Evolutionary conservation across 352 stramenopile species (phyloP), one percentile per base, ranked within the genome.

Genomic region (Pythium coloratum): DNA sequence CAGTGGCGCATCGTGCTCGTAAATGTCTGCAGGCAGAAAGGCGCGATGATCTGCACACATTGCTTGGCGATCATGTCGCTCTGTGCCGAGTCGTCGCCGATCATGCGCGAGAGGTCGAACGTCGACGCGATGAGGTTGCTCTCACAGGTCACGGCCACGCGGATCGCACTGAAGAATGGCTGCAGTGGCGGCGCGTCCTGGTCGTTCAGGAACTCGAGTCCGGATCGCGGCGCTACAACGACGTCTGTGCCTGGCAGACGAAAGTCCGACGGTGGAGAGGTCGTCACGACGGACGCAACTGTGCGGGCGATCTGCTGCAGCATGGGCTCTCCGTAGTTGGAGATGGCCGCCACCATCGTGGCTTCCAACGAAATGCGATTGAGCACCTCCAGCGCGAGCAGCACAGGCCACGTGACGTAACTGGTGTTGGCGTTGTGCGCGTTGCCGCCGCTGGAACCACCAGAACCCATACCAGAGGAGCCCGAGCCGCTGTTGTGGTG

Each of bases 361-460:
- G 81, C 72, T 54, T 96, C 88, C 7, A 85, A 24, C 38, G 77
- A 91, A 50, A 92, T 66, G 28, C 86, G 86, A 59, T 88, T 92
- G 13, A 96, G 66, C 33, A 96, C 88, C 76, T 96, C 88, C 3
- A 96, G 77, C 13, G 86, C 78, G 12, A 96, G 62, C 18, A 96
- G 58, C 12, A 94, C 88, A 2, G 83, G 86, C 88, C 88, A 96
- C 33, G 88, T 94, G 50, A 96, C 88, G 33, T 86, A 95, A 69
- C 82, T 94, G 10, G 85, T 73, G 40, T 69, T 75, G 6, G 38
- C 47, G 26, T 63, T 57, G 57, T 70, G 77, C 9, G 28, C 26
- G 13, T 66, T 65, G 36, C 24, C 77, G 44, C 24, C 55, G 14
- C 28, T 58, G 16, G 56, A 72, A 2, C 59, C 61, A 44, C 61